These are phyloP conservation scores for Talaromyces sp. DNA, from an alignment of 2,329 filamentous ascomycete genomes.

Conservation along the genomic window DNA sequence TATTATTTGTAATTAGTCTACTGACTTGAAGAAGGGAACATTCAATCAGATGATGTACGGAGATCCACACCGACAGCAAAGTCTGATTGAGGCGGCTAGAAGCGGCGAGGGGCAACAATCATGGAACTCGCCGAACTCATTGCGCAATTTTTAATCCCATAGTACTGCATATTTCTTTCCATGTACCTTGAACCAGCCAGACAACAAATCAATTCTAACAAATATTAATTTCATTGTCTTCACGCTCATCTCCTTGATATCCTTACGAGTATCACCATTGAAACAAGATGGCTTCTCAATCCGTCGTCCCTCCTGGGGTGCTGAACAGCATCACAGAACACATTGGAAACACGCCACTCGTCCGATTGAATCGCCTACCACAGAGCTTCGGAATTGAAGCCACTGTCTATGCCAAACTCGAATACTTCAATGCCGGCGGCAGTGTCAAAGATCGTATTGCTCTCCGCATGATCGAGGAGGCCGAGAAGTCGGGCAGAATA, in stretches of 20 bases:
- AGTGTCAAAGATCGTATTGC: slow-evolving; percentile 95
- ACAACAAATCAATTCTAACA: background rate
- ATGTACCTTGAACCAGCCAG: background rate
- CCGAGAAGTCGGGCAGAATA: slow-evolving; percentile 85
- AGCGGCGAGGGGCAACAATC: slow-evolving; percentile 11
- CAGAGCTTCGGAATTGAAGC: slow-evolving; percentile 85
- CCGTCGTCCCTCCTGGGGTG: slow-evolving; percentile 53
- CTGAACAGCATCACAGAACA: slow-evolving; percentile 73
- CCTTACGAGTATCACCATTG: background rate
- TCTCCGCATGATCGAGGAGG: slow-evolving; percentile 94
- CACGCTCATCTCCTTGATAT: background rate
- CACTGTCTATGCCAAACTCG: slow-evolving; percentile 84
- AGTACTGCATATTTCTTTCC: no score
- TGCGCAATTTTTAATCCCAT: slow-evolving; percentile 3
- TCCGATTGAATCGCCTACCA: slow-evolving; percentile 88
- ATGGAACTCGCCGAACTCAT: background rate
- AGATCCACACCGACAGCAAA: background rate
- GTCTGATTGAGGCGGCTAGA: slow-evolving; percentile 10
- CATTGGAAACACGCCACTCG: slow-evolving; percentile 94
- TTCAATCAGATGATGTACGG: background rate
- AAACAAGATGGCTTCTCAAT: slow-evolving; percentile 5
- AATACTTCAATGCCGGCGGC: slow-evolving; percentile 90
- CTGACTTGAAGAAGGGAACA: background rate
- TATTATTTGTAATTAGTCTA: background rate
- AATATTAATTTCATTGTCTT: background rate